A percentile compares a stretch with the other conserved stretches of the same genome.
Evolutionary conservation across 2,329 filamentous ascomycete genomes (phyloP).

Genomic region (Cytospora mali): DNA sequence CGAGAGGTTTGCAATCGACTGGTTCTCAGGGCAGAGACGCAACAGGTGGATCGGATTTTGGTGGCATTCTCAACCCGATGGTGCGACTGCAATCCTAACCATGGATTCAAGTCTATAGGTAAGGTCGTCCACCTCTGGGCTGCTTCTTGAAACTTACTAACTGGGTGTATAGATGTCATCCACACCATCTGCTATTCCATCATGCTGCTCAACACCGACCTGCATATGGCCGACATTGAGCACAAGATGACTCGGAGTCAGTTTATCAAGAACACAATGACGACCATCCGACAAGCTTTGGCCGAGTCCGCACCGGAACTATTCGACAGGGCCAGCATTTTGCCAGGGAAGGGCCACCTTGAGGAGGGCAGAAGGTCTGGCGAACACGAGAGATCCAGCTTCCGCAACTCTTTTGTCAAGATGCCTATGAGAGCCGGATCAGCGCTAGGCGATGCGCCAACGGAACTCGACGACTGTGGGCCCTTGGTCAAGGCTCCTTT

Average conservation of each 20-base stretch:
- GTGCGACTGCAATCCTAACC: constrained; percentile 89
- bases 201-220: constrained; percentile 91
- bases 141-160: constrained; percentile 31
- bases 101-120: constrained; percentile 90
- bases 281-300: constrained; percentile 78
- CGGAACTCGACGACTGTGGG: constrained; percentile 62
- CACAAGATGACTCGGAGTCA: constrained; percentile 94
- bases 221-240: constrained; percentile 93
- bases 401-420: constrained; percentile 51
- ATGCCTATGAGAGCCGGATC: constrained; percentile 52
- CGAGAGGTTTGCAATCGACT: constrained; percentile 81
- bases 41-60: constrained; percentile 93
- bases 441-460: constrained; percentile 41
- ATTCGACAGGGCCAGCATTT: constrained; percentile 61
- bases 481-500: constrained; percentile 79
- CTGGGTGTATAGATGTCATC: constrained; percentile 70
- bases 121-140: constrained; percentile 39
- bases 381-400: constrained; percentile 46
- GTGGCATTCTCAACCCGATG: constrained; percentile 87
- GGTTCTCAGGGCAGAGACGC: constrained; percentile 86
- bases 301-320: constrained; percentile 70
- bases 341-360: constrained; percentile 46
- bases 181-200: constrained; percentile 98
- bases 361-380: constrained; percentile 37
- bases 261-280: constrained; percentile 95